Base-by-base conservation (phyloP, 495 filamentous ascomycete genomes). In the Monascus purpureus region DNA sequence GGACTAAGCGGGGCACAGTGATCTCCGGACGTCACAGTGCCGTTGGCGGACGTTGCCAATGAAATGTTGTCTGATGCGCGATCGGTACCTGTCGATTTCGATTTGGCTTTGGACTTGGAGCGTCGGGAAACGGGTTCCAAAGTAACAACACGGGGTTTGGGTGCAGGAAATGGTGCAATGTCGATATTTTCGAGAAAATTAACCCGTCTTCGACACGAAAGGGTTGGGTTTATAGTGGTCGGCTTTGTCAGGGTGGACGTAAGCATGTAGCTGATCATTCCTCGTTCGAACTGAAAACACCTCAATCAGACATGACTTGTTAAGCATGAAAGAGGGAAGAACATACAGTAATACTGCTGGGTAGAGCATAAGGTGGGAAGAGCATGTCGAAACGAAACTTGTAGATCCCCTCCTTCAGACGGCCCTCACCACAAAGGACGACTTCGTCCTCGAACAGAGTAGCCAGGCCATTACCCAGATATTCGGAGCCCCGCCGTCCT, bases 311-410 rank as follows among this genome's bases (percentile, higher is more conserved):
- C 26, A 15, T 33, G 26, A 15, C 19, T 27, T 26, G 28, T 11
- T 7, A 32, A 23, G 13, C 13, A 20, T 19, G 15, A 24, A 26
- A 22, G 36, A 20, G 12, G 15, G 13, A 31, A 16, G 19, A 18
- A 70, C 80, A 43, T 68, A 94, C 88, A 58, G 90, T 86, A 45
- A 97, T 83, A 54, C 87, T 93, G 54, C 81, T 93, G 12, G 90
- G 90, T 28, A 96, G 62, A 6, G 75, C 70, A 42, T 79, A 75
- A n/a, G 68, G 61, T 8, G 92, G 85, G 35, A 80, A 70, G 19
- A 77, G 63, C 47, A 94, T 69, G 48, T 93, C 83, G 37, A 95
- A 97, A 28, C 82, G 75, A 53, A 97, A 97, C 45, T 90, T 80
- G 49, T 93, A 97, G 30, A 80, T 67, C 8, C 85, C 82, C 31